phyloP scores from a whole-genome alignment of 2,329 filamentous ascomycete species.

The Verruconis gallopava region DNA sequence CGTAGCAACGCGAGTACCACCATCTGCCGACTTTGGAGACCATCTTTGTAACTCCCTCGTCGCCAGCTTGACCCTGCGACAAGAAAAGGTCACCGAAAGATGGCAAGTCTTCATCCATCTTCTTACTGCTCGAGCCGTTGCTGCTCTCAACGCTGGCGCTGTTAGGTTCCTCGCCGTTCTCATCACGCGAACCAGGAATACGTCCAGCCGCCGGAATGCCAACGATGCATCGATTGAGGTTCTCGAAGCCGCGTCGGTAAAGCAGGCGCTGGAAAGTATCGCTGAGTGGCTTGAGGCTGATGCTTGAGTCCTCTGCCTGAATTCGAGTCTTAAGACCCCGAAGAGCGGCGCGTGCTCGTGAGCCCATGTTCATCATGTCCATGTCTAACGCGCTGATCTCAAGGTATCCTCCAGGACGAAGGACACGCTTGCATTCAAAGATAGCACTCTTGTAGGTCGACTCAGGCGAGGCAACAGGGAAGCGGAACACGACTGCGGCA shows the following conservation, averaged over 20 bases:
- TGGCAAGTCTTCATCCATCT: slow-evolving; percentile 39
- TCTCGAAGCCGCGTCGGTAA: slow-evolving; percentile 55
- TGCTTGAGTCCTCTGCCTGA: slow-evolving; percentile 45
- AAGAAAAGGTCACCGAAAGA: slow-evolving; percentile 21
- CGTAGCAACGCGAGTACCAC: slow-evolving; percentile 95
- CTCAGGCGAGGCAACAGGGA: slow-evolving; percentile 57
- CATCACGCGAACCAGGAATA: slow-evolving; percentile 26
- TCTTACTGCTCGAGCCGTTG: background rate
- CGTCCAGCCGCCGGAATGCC: slow-evolving; percentile 56
- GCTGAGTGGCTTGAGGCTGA: slow-evolving; percentile 43
- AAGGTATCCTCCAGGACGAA: slow-evolving; percentile 67
- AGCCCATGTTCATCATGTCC: slow-evolving; percentile 74
- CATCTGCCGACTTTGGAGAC: slow-evolving; percentile 83
- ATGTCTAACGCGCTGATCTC: slow-evolving; percentile 67
- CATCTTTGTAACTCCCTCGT: slow-evolving; percentile 83
- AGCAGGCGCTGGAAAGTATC: slow-evolving; percentile 51
- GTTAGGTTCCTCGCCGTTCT: slow-evolving; percentile 12
- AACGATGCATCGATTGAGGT: slow-evolving; percentile 63
- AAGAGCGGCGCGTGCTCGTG: slow-evolving; percentile 52
- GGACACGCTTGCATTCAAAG: slow-evolving; percentile 61
- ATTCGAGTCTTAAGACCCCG: slow-evolving; percentile 60
- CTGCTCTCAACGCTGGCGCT: background rate
- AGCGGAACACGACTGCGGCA: slow-evolving; percentile 62
- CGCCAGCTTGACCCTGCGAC: slow-evolving; percentile 38
- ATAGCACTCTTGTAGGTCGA: slow-evolving; percentile 57